phyloP scores from a whole-genome alignment of 2,329 filamentous ascomycete species.

The Penicillium olsonii region DNA sequence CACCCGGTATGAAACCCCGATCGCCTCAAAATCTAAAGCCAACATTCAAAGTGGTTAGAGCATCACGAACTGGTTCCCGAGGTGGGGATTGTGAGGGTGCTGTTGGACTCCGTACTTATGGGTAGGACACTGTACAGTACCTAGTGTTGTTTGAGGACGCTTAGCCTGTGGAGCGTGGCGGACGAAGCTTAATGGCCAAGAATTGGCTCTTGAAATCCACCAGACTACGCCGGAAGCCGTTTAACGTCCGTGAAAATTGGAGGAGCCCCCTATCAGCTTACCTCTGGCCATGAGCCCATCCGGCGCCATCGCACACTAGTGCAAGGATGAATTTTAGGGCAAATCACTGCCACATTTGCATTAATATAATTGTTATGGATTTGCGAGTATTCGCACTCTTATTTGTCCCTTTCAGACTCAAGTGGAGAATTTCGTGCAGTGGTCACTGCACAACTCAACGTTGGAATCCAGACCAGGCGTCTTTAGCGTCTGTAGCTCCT shows the following conservation, averaged over 20 bases:
- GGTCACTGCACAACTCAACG: slow-evolving; percentile 1
- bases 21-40: slow-evolving; percentile 15
- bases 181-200: not conserved
- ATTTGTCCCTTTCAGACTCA: not conserved
- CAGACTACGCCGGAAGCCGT: not conserved
- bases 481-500: not conserved
- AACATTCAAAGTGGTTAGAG: not conserved
- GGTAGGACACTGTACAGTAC: not conserved
- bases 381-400: not conserved
- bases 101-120: not conserved
- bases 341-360: not conserved
- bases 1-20: slow-evolving; percentile 16
- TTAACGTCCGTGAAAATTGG: not conserved
- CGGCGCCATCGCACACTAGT: not conserved
- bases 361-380: not conserved
- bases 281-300: not conserved
- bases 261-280: not conserved
- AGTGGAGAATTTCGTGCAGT: not conserved
- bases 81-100: not conserved
- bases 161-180: slow-evolving; percentile 17
- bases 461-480: not conserved
- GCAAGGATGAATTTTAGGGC: not conserved
- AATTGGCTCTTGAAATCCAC: not conserved
- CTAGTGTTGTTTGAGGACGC: slow-evolving; percentile 14
- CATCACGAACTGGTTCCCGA: slow-evolving; percentile 18